Percentiles rank a stretch among this genome's conserved stretches.
Conservation (phyloP, 2,329 filamentous ascomycete species). For the Chaetothyriales sp. region DNA sequence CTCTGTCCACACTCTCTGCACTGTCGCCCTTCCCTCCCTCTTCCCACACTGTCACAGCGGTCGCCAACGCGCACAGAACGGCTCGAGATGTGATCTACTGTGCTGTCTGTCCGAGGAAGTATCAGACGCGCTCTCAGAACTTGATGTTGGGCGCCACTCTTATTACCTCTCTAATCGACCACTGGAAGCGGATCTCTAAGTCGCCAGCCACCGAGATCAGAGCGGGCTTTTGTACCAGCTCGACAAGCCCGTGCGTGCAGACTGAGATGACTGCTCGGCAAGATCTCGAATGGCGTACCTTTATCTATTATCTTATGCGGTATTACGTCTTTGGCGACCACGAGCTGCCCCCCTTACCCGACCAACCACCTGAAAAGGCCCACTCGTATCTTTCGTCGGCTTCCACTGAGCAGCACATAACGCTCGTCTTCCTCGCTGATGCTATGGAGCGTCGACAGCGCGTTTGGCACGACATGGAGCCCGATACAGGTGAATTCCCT, state of each 20-base stretch:
- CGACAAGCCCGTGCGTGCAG: background rate
- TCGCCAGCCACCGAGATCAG: slow-evolving; percentile 24
- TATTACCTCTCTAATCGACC: slow-evolving; percentile 29
- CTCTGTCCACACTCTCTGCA: slow-evolving; percentile 18
- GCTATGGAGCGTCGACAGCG: slow-evolving; percentile 30
- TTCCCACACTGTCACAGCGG: slow-evolving; percentile 28
- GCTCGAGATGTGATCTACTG: slow-evolving; percentile 29
- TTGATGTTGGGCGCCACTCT: slow-evolving; percentile 33
- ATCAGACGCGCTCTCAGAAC: slow-evolving; percentile 30
- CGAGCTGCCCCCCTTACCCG: slow-evolving; percentile 7
- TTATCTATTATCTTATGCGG: slow-evolving; percentile 18
- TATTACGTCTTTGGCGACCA: slow-evolving; percentile 15
- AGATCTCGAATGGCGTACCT: slow-evolving; percentile 20
- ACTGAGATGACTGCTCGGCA: slow-evolving; percentile 5
- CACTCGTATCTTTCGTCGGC: slow-evolving; percentile 2
- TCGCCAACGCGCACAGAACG: slow-evolving; percentile 29
- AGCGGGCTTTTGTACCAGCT: slow-evolving; percentile 25
- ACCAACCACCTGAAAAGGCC: background rate
- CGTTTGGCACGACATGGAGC: slow-evolving; percentile 24
- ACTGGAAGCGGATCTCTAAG: slow-evolving; percentile 28
- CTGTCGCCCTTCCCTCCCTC: slow-evolving; percentile 29
- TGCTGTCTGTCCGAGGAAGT: slow-evolving; percentile 26
- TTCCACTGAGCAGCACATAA: slow-evolving; percentile 2
- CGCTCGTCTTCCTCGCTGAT: slow-evolving; percentile 24
- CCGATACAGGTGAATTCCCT: slow-evolving; percentile 7